These are phyloP conservation scores for Caryopteris hybrid DNA, from an alignment of 305 asterid species.

Conservation along the genomic window DNA sequence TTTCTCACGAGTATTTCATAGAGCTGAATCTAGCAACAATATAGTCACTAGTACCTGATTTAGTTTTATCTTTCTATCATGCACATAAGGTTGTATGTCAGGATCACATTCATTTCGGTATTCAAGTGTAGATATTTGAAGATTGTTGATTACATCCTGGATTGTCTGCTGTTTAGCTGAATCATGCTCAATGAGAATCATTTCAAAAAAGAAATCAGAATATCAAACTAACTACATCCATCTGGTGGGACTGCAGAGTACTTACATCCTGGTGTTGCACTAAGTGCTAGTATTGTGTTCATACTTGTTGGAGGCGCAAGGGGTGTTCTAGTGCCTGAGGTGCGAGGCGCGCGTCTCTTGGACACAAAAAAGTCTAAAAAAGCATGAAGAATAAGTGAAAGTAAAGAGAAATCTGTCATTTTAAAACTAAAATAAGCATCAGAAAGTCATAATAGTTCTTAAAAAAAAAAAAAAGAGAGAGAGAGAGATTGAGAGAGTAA, in stretches of 20 bases:
- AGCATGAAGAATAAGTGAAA: too few relatives aligned
- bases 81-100: conserved; percentile 79
- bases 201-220: conserved; percentile 20
- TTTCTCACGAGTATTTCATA: conserved; percentile 6
- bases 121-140: conserved; percentile 85
- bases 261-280: conserved; percentile 99
- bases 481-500: too few relatives aligned
- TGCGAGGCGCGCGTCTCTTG: too few relatives aligned
- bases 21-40: conserved; percentile 6
- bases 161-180: conserved; percentile 81
- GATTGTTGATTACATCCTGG: conserved; percentile 80
- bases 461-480: too few relatives aligned
- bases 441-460: too few relatives aligned
- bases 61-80: conserved; percentile 76
- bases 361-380: too few relatives aligned
- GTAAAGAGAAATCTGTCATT: too few relatives aligned
- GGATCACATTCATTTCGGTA: conserved; percentile 77
- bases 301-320: too few relatives aligned
- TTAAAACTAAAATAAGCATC: too few relatives aligned
- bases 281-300: too few relatives aligned
- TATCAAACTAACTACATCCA: conserved; percentile 16
- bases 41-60: conserved; percentile 52
- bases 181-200: conserved; percentile 21
- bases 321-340: too few relatives aligned
- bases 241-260: too few relatives aligned